These are phyloP conservation scores for Entonaema liquescens DNA, from an alignment of 495 filamentous ascomycete species.

Conservation along the genomic window DNA sequence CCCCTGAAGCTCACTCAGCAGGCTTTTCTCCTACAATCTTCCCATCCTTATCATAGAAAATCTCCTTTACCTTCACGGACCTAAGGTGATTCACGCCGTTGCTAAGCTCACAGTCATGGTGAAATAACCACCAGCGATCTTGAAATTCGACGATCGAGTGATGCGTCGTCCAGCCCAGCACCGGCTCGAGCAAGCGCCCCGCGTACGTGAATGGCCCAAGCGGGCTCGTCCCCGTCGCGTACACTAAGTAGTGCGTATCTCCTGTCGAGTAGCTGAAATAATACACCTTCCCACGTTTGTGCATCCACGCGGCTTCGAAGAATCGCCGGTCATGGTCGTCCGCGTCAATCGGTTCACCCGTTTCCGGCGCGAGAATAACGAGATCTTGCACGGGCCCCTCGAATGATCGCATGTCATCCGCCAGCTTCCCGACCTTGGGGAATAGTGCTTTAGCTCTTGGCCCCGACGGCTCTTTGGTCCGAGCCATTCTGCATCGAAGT, in stretches of 20 bases:
- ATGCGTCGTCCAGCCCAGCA: slow-evolving; percentile 81
- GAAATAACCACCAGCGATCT: slow-evolving; percentile 75
- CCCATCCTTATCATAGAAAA: slow-evolving; percentile 71
- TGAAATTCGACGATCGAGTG: slow-evolving; percentile 78
- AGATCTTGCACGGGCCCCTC: slow-evolving; percentile 59
- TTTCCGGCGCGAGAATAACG: slow-evolving; percentile 65
- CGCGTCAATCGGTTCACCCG: slow-evolving; percentile 63
- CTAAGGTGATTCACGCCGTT: slow-evolving; percentile 70
- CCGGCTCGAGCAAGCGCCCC: slow-evolving; percentile 75
- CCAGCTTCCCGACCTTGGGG: slow-evolving; percentile 69
- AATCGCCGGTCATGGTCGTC: slow-evolving; percentile 78
- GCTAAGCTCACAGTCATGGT: slow-evolving; percentile 74
- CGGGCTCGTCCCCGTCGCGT: slow-evolving; percentile 67
- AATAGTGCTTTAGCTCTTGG: slow-evolving; percentile 58
- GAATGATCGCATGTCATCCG: slow-evolving; percentile 69
- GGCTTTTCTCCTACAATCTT: slow-evolving; percentile 59
- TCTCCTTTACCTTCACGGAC: slow-evolving; percentile 75
- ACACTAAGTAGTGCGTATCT: slow-evolving; percentile 75
- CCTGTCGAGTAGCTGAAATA: slow-evolving; percentile 82
- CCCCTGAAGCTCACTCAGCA: slow-evolving; percentile 25
- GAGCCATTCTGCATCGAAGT: slow-evolving; percentile 59
- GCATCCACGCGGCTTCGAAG: slow-evolving; percentile 82
- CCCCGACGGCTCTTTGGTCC: slow-evolving; percentile 65
- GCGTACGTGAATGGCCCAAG: slow-evolving; percentile 75
- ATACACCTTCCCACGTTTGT: slow-evolving; percentile 69